Base-by-base conservation (phyloP, 169 alveolate species). In the Plasmodium relictum region DNA sequence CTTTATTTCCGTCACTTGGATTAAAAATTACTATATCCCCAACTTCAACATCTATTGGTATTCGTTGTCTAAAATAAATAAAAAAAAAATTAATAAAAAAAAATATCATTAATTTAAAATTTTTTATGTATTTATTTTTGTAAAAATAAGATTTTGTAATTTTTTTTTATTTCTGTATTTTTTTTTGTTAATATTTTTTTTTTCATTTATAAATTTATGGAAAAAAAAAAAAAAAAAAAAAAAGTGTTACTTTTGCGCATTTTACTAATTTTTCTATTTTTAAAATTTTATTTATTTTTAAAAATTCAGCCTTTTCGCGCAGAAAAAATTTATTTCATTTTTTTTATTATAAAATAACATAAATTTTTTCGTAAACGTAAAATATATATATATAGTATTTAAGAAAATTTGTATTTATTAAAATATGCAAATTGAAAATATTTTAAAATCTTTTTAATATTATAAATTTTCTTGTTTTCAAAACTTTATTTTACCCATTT, bases 261-360 rank as follows among this genome's bases (percentile, higher is more conserved):
- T 66, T 6, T 48, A 52, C 69, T 39, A 65, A 80, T 41, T 74
- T 42, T 62, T 66, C 90, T 80, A 52, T 80, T 80, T 80, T 80
- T 80, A 80, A 80, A 80, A 80, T 48, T 66, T 42, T 31, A n/a
- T 80, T 66, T 66, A 26, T 20, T 80, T 80, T 80, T 80, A 80
- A 80, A 80, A 80, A 80, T 52, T 80, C 90, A 80, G 90, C 90
- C 90, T 66, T 26, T 80, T 24, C 18, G 90, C 90, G 63, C 74
- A 18, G 22, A 16, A 20, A 26, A 41, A 16, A 12, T 69, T 69
- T 69, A 4, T 3, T 41, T 68, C 16, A n/a, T 10, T 54, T 7
- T 10, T 10, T 54, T 9, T 20, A 44, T 44, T 44, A 6, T 44
- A 44, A 44, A 44, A 44, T 44, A n/a, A n/a, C n/a, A n/a, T n/a